Conservation (phyloP, 805 yeast genomes). For the Barnettozyma siamensis region DNA sequence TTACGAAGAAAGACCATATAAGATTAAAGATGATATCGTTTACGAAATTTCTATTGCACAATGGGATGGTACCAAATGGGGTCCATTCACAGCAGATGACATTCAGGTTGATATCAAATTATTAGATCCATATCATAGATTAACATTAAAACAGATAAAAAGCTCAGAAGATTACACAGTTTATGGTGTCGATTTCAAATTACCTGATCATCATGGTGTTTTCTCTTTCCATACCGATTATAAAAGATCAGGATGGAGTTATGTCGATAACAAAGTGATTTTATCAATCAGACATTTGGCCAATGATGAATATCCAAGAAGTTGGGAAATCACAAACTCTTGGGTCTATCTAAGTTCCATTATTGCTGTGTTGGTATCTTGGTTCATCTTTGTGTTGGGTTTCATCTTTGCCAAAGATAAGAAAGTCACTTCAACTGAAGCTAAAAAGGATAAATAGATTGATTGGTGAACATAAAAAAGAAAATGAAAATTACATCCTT, state of each 20-base stretch:
- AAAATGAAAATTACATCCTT: not conserved
- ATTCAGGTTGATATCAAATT: slow-evolving; percentile 80
- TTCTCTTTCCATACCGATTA: slow-evolving; percentile 80
- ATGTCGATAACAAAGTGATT: slow-evolving; percentile 55
- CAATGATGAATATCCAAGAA: slow-evolving; percentile 88
- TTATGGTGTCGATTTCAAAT: slow-evolving; percentile 50
- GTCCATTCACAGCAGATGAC: slow-evolving; percentile 56
- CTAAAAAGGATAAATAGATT: slow-evolving; percentile 20
- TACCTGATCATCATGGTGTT: slow-evolving; percentile 97
- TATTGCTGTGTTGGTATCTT: slow-evolving; percentile 59
- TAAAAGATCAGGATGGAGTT: slow-evolving; percentile 69
- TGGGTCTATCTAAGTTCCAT: slow-evolving; percentile 86
- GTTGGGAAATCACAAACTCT: slow-evolving; percentile 89
- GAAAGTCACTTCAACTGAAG: slow-evolving; percentile 4
- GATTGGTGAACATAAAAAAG: no score
- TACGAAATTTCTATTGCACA: slow-evolving; percentile 45
- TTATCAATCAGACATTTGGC: slow-evolving; percentile 91
- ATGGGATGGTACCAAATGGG: slow-evolving; percentile 59
- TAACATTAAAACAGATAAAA: slow-evolving; percentile 46
- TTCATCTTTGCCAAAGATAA: slow-evolving; percentile 34
- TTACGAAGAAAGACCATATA: slow-evolving; percentile 48
- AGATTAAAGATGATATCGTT: slow-evolving; percentile 65
- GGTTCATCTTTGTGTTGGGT: slow-evolving; percentile 71
- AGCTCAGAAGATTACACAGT: slow-evolving; percentile 31
- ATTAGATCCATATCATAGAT: slow-evolving; percentile 93